These are phyloP conservation scores for Coriaria nepalensis DNA, from an alignment of 306 rosid genomes.

Conservation along the genomic window DNA sequence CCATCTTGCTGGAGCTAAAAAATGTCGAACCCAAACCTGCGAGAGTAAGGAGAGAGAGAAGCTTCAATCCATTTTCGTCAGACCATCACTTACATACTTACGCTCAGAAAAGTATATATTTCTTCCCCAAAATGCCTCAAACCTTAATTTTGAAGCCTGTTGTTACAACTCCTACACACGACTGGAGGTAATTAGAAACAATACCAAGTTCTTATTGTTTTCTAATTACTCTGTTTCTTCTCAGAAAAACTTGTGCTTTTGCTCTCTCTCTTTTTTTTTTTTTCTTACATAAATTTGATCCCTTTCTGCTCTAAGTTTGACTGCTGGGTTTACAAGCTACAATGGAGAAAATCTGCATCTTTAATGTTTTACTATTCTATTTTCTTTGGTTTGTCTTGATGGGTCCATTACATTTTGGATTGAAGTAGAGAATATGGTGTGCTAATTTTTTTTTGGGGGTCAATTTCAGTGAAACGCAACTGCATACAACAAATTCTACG, in stretches of 20 bases:
- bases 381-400: neutral
- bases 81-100: neutral
- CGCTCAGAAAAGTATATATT: no score
- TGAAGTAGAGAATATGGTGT: conserved; percentile 2
- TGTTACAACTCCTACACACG: conserved; percentile 25
- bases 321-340: no score
- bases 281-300: no score
- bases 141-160: conserved; percentile 35
- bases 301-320: no score
- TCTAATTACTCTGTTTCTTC: no score
- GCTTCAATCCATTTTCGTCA: neutral
- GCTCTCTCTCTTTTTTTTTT: no score
- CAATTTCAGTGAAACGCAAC: conserved; percentile 30
- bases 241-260: no score
- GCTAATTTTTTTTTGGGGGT: neutral
- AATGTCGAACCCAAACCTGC: no score
- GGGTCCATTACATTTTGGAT: neutral
- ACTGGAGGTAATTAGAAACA: conserved; percentile 27
- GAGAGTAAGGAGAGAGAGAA: neutral
- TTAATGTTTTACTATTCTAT: no score
- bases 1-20: no score
- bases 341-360: no score
- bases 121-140: conserved; percentile 27
- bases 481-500: conserved; percentile 18
- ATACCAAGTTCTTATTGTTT: no score